Evolutionary conservation across 2,329 filamentous ascomycete genomes (phyloP), one percentile per base, ranked within the genome.

Genomic region (Ophiostoma populinum): DNA sequence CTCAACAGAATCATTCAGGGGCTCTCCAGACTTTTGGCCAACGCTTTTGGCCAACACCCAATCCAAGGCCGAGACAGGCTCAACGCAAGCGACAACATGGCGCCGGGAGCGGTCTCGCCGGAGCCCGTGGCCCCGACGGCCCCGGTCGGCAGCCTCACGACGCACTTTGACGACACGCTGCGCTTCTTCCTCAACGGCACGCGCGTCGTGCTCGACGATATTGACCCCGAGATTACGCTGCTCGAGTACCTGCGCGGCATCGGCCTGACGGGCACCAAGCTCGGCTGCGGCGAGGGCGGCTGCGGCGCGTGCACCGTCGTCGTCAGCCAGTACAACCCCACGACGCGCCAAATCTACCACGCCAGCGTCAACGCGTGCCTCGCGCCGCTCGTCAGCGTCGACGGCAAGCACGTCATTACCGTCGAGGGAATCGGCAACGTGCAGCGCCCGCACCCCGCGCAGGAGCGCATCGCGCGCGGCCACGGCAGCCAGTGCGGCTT

Each of bases 321-420:
- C 20, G 69, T 98, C 26, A 92, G 83, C 42, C 86, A 95, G 54
- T 77, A 78, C 51, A 95, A 95, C 50, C 85, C 85, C 2, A 92
- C 83, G 4, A 94, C 86, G 6, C 81, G 81, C 49, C 70, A 80
- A 52, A 81, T 95, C 46, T 95, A 95, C 51, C 87, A 98, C 62
- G 90, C 90, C 38, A 92, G 82, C 36, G 82, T 95, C 40, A 98
- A 98, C 53, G 90, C 90, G 27, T 98, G 90, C 53, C 64, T 98
- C 35, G 87, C 90, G 9, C 90, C 90, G 6, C 66, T 98, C 31
- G 80, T 85, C 45, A 92, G 85, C 48, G 70, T 95, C 28, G 90
- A 95, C 53, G 90, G 90, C 29, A 98, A 98, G 54, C 90, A 98
- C 67, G 83, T 95, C 49, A 86, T 98, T 51, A 98, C 90, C 3